Percentiles rank a stretch among this genome's conserved stretches.
phyloP scores from a whole-genome alignment of 2,329 filamentous ascomycete species.

The Ophiostoma montium region DNA sequence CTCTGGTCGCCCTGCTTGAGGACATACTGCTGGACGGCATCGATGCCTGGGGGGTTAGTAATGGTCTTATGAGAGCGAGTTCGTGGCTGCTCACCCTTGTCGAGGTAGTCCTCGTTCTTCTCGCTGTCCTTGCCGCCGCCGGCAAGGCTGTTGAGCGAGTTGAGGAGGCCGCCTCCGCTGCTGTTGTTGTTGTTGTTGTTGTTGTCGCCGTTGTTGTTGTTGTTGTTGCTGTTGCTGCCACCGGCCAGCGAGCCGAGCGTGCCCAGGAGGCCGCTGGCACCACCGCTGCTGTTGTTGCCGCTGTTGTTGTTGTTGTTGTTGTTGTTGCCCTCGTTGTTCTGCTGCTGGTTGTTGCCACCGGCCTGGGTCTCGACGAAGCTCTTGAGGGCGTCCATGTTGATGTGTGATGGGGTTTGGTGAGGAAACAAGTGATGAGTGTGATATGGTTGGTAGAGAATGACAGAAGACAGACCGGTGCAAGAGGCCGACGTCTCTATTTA shows the following conservation, averaged over 20 bases:
- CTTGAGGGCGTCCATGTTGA: constrained; percentile 41
- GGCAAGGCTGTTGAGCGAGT: constrained; percentile 47
- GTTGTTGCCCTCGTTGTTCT: constrained; percentile 14
- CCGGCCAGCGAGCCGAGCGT: constrained; percentile 54
- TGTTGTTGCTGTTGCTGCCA: constrained; percentile 44
- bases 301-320: constrained; percentile 17
- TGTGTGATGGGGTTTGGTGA: background rate
- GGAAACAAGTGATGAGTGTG: background rate
- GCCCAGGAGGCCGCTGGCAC: constrained; percentile 20
- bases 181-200: constrained; percentile 69
- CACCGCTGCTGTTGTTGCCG: constrained; percentile 2
- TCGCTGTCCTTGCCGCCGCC: constrained; percentile 62
- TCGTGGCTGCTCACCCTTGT: constrained; percentile 58
- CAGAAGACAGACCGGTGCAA: no score
- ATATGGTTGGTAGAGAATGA: no score
- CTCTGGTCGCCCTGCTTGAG: constrained; percentile 55
- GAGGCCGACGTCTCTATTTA: no score
- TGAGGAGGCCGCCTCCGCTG: constrained; percentile 41
- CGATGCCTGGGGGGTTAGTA: constrained; percentile 42
- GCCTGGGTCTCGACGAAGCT: constrained; percentile 25
- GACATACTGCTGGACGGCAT: constrained; percentile 64
- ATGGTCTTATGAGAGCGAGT: no score
- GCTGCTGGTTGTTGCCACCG: constrained; percentile 13
- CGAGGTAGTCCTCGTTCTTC: constrained; percentile 70
- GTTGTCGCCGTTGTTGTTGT: constrained; percentile 44